Evolutionary conservation across 1,139 yeast genomes (phyloP).

Genomic region (Blastobotrys capitulatus): DNA sequence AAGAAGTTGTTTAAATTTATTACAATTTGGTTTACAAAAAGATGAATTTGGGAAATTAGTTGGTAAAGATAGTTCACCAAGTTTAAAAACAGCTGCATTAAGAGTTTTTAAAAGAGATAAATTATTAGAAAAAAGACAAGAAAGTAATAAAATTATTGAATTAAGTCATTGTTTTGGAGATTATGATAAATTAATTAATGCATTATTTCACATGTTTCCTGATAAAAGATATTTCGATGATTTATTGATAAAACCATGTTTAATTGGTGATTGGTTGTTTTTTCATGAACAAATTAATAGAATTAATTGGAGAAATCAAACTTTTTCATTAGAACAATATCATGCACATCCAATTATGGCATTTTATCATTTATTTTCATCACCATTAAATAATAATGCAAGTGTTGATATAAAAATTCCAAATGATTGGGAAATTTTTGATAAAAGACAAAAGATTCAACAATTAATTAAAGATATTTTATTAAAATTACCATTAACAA

Average conservation of each 20-base stretch:
- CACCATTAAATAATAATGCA: conserved; percentile 41
- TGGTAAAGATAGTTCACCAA: conserved; percentile 22
- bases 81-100: conserved; percentile 25
- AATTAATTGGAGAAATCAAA: conserved; percentile 40
- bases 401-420: conserved; percentile 29
- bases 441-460: conserved; percentile 17
- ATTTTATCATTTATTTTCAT: conserved; percentile 62
- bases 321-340: conserved; percentile 51
- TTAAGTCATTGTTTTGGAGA: conserved; percentile 44
- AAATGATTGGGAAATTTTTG: conserved; percentile 39
- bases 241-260: conserved; percentile 55
- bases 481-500: conserved; percentile 9
- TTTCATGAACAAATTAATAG: conserved; percentile 53
- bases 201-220: conserved; percentile 66
- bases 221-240: conserved; percentile 58
- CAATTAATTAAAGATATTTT: conserved; percentile 27
- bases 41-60: conserved; percentile 11
- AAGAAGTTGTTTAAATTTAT: conserved; percentile 74
- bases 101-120: conserved; percentile 32
- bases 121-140: conserved; percentile 49
- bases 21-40: conserved; percentile 56
- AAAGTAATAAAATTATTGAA: conserved; percentile 40
- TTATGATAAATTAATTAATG: conserved; percentile 57
- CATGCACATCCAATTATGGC: conserved; percentile 55
- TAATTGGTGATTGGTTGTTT: conserved; percentile 70